These are phyloP conservation scores for Hortaea sp. DNA, from an alignment of 2,329 filamentous ascomycete genomes.

Conservation along the genomic window DNA sequence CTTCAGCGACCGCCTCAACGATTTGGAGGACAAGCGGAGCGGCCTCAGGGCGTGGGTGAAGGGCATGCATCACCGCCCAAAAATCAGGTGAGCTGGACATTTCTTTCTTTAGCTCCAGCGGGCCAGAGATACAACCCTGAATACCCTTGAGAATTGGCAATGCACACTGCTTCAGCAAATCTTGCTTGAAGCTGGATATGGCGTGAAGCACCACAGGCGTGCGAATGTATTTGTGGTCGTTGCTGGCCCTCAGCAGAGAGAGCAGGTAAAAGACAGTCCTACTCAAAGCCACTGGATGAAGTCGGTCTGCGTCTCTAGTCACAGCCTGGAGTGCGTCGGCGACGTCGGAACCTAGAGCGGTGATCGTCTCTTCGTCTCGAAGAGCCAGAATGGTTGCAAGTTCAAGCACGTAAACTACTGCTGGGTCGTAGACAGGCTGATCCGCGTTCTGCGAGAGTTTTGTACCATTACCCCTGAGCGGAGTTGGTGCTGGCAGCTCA, in stretches of 20 bases:
- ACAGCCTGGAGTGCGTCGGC: conserved; percentile 72
- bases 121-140: conserved; percentile 65
- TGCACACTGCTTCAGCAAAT: conserved; percentile 65
- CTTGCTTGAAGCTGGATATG: conserved; percentile 76
- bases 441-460: conserved; percentile 39
- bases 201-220: conserved; percentile 85
- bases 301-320: conserved; percentile 65
- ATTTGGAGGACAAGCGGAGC: conserved; percentile 76
- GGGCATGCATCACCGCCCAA: conserved; percentile 75
- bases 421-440: conserved; percentile 68
- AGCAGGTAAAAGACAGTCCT: conserved; percentile 81
- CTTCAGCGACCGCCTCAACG: conserved; percentile 66
- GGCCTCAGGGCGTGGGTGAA: conserved; percentile 57
- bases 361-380: conserved; percentile 62
- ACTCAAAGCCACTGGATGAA: conserved; percentile 76
- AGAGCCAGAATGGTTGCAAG: conserved; percentile 74
- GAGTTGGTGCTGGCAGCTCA: conserved; percentile 58
- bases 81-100: conserved; percentile 96
- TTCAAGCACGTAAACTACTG: conserved; percentile 82
- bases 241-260: conserved; percentile 69
- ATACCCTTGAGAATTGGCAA: conserved; percentile 69
- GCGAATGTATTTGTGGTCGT: conserved; percentile 83
- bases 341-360: conserved; percentile 65
- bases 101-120: conserved; percentile 72
- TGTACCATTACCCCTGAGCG: conserved; percentile 48